phyloP scores from a whole-genome alignment of 495 filamentous ascomycete species.

The Annulohypoxylon nitens region DNA sequence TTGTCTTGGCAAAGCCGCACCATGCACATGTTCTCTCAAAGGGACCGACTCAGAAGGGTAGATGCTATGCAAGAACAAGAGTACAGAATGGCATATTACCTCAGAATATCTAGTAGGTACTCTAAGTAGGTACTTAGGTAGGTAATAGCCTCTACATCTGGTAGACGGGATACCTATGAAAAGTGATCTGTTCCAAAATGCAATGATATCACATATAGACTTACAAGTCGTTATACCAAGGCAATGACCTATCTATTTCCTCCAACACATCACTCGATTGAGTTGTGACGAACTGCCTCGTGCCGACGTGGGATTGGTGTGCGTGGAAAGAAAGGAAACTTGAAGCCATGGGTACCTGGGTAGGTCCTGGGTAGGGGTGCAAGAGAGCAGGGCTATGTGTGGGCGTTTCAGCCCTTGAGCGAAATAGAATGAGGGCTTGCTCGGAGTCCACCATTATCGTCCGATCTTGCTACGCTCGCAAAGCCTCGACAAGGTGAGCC shows the following conservation, averaged over 20 bases:
- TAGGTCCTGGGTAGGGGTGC: constrained; percentile 16
- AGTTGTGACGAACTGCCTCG: constrained; percentile 23
- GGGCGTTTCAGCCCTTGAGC: constrained; percentile 41
- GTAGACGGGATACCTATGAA: neutral
- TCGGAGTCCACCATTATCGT: constrained; percentile 34
- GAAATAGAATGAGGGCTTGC: constrained; percentile 27
- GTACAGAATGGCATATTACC: neutral
- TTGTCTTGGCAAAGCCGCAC: constrained; percentile 26
- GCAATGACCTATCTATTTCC: constrained; percentile 10
- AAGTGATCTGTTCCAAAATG: neutral
- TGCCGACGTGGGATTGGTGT: constrained; percentile 39
- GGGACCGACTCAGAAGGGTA: neutral
- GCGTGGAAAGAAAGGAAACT: constrained; percentile 8
- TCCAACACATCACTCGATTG: constrained; percentile 33
- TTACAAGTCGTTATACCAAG: neutral
- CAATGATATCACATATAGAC: constrained; percentile 2
- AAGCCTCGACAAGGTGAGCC: constrained; percentile 30
- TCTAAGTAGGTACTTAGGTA: neutral
- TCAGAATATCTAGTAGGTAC: too few species aligned
- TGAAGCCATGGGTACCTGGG: constrained; percentile 14
- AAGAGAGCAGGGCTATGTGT: constrained; percentile 34
- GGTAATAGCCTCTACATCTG: neutral
- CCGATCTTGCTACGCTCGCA: constrained; percentile 23
- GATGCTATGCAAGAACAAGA: neutral
- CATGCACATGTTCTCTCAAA: constrained; percentile 1